A percentile compares a stretch with the other conserved stretches of the same genome.
phyloP scores from a whole-genome alignment of 257 asterid species.

The Jaltomata sinuosa region DNA sequence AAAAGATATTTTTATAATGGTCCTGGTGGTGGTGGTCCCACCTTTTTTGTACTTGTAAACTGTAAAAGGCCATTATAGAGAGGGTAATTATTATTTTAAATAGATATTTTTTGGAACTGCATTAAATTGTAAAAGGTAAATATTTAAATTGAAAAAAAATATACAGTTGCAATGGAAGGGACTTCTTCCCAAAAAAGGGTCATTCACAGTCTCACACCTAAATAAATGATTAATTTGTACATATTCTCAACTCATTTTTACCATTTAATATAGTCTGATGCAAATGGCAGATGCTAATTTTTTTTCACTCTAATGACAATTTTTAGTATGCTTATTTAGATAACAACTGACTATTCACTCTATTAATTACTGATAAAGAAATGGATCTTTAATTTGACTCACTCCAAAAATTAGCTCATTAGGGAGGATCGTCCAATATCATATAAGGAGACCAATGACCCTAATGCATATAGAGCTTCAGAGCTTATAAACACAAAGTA shows the following conservation, averaged over 20 bases:
- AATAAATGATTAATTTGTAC: neutral
- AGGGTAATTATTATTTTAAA: neutral
- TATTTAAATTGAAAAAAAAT: neutral
- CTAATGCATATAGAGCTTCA: too few species aligned
- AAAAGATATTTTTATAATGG: neutral
- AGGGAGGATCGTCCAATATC: neutral
- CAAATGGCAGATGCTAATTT: neutral
- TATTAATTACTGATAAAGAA: neutral
- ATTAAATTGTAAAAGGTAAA: neutral
- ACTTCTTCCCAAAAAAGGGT: neutral
- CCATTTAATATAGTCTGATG: neutral
- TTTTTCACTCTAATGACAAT: neutral
- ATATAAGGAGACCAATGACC: too few species aligned
- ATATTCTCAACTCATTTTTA: neutral
- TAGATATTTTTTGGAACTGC: neutral
- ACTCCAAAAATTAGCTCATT: too few species aligned
- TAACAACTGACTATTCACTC: neutral
- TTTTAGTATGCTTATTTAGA: neutral
- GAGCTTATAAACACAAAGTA: neutral
- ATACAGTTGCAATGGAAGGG: neutral
- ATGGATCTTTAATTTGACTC: too few species aligned
- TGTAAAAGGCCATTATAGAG: neutral
- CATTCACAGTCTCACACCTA: neutral
- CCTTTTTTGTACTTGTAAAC: neutral
- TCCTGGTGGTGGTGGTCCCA: conserved; percentile 3